Evolutionary conservation across 2,329 filamentous ascomycete genomes (phyloP).

Genomic region (Talaromyces sp.): DNA sequence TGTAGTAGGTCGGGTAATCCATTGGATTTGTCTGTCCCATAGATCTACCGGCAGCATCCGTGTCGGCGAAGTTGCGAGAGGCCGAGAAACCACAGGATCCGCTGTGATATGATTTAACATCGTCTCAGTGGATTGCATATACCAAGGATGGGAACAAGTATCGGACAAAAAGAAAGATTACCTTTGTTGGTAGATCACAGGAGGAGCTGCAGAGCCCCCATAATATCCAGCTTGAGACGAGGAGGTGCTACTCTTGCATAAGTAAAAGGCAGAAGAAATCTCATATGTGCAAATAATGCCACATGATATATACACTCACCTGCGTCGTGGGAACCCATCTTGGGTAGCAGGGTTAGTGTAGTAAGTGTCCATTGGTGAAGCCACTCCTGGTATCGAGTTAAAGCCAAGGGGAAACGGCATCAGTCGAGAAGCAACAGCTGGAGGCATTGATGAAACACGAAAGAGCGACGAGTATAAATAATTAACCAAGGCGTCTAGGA

Average conservation of each 20-base stretch:
- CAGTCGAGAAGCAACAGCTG: constrained; percentile 22
- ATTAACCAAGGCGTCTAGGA: neutral
- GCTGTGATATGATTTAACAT: constrained; percentile 19
- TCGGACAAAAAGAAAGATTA: constrained; percentile 11
- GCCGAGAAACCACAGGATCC: constrained; percentile 26
- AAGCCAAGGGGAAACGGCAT: constrained; percentile 27
- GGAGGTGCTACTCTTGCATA: neutral
- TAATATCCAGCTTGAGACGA: constrained; percentile 25
- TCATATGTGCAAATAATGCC: neutral
- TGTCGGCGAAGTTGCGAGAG: constrained; percentile 22
- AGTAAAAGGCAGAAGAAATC: neutral
- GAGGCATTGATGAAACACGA: constrained; percentile 24
- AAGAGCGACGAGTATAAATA: constrained; percentile 2
- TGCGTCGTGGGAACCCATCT: constrained; percentile 29
- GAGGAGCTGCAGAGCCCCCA: constrained; percentile 20
- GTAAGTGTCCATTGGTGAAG: constrained; percentile 24
- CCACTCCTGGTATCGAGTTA: constrained; percentile 25
- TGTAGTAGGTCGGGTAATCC: constrained; percentile 27
- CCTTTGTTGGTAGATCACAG: constrained; percentile 35
- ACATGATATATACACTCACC: constrained; percentile 21
- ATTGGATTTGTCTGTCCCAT: constrained; percentile 20
- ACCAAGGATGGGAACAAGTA: neutral
- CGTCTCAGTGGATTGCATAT: constrained; percentile 12
- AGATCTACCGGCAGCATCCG: constrained; percentile 18
- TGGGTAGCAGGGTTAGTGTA: constrained; percentile 25